Conservation (phyloP, 2,329 filamentous ascomycete genomes). For the Purpureocillium lavendulum region DNA sequence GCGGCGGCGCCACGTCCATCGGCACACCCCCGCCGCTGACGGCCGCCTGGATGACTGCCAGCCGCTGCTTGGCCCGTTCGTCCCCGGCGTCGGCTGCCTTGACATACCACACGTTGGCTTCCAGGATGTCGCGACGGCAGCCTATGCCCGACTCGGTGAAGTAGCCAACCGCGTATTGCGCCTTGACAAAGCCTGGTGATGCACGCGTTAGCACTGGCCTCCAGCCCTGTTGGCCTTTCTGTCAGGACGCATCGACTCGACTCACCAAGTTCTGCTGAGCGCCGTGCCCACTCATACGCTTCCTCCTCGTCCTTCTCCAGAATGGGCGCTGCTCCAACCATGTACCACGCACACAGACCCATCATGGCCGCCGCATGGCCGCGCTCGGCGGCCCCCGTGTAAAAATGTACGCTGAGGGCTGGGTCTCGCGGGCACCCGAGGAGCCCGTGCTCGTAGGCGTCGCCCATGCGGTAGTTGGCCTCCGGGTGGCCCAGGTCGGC, state of each 20-base stretch:
- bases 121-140: conserved; percentile 85
- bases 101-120: conserved; percentile 98
- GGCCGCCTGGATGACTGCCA: conserved; percentile 80
- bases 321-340: conserved; percentile 87
- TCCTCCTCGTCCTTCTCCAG: conserved; percentile 93
- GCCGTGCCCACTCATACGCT: conserved; percentile 90
- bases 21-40: conserved; percentile 50
- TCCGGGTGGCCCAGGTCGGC: conserved; percentile 86
- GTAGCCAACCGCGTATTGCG: conserved; percentile 93
- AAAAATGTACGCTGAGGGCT: conserved; percentile 92
- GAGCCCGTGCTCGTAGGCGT: conserved; percentile 90
- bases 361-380: conserved; percentile 90
- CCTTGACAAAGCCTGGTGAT: conserved; percentile 57
- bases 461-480: conserved; percentile 82
- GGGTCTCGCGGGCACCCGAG: conserved; percentile 84
- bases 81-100: conserved; percentile 89
- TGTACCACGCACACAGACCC: conserved; percentile 97
- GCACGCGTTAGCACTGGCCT: neutral
- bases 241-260: neutral
- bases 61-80: conserved; percentile 76
- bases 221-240: neutral
- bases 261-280: conserved; percentile 78
- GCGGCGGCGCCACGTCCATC: conserved; percentile 47
- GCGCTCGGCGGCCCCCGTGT: conserved; percentile 81
- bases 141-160: conserved; percentile 99